phyloP scores from a whole-genome alignment of 2,329 filamentous ascomycete genomes.

The Pyricularia sp. region DNA sequence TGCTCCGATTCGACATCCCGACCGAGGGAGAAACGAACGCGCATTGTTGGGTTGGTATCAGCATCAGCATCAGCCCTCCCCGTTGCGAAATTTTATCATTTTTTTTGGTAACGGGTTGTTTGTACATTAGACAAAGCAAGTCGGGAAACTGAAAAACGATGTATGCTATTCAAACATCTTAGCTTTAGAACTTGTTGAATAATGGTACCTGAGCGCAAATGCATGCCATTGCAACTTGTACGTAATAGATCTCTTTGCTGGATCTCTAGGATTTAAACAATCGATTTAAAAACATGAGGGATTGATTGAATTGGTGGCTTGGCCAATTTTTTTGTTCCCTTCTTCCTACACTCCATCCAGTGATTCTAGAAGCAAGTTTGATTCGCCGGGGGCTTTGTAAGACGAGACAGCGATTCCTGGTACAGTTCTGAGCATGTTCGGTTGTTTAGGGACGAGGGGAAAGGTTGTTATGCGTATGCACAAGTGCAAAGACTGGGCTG shows the following conservation, averaged over 20 bases:
- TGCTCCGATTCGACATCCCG: background rate
- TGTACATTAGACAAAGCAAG: background rate
- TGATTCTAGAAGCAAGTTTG: background rate
- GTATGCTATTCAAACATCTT: background rate
- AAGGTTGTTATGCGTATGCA: background rate
- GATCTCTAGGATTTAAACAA: background rate
- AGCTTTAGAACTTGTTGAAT: background rate
- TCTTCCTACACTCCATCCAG: background rate
- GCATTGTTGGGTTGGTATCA: background rate
- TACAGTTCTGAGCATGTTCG: background rate
- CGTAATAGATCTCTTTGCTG: background rate
- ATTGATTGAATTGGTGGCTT: background rate
- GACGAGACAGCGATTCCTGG: background rate
- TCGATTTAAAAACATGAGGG: background rate
- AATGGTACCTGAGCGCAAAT: background rate
- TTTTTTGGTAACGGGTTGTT: too few species aligned
- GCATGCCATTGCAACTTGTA: background rate
- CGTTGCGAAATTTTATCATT: background rate
- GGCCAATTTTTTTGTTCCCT: background rate
- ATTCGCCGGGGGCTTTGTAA: background rate
- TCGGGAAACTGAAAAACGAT: background rate
- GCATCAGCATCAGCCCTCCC: background rate
- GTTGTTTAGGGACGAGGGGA: background rate
- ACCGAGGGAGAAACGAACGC: background rate
- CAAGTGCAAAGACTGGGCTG: background rate